Evolutionary conservation across 345 rosid genomes (phyloP), one percentile per base, ranked within the genome.

Genomic region (Rhodamnia argentea): DNA sequence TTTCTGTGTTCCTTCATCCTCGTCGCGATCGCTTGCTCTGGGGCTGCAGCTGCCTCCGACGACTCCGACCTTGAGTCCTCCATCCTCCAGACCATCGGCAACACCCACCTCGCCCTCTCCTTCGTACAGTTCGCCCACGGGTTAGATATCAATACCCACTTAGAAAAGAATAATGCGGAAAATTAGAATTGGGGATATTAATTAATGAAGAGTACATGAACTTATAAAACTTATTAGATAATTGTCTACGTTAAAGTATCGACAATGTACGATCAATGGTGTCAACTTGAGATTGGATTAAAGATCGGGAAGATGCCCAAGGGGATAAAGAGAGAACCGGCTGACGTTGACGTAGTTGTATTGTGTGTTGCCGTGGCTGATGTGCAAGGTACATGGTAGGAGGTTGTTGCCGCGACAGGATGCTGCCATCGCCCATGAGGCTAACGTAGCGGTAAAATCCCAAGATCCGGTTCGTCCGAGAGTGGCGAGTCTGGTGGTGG

Each of bases 111-210:
- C 44, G 95, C 93, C 85, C 84, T 92, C 91, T 91, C 94, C 84
- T 95, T 96, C 84, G 94, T 95, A 26, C 95, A 97, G 81, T 97
- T 97, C 84, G 92, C 94, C 86, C 86, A 88, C 92, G 90, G 92
- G 99, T 96, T 59, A 55, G 42, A 51, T 10, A 83, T 23, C 78
- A 18, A 70, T 24, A 18, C 78, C 26, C 78, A 29, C 42, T 70
- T 70, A 70, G 3, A 16, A 10, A 64, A 64, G 2, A 32, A 32
- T 32, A 64, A 32, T 15, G 78, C 24, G 20, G 22, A 29, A 32
- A 8, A 32, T 32, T 37, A 64, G 78, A 70, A 40, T 18, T 70
- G 78, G 20, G 78, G 7, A 70, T 32, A 40, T 70, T 20, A 70
- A 22, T 32, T 3, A 18, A 32, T 32, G 24, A 70, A 70, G 13